Base-by-base conservation (phyloP, 148 eudicot genomes). In the Amaranthus hypochondriacus region DNA sequence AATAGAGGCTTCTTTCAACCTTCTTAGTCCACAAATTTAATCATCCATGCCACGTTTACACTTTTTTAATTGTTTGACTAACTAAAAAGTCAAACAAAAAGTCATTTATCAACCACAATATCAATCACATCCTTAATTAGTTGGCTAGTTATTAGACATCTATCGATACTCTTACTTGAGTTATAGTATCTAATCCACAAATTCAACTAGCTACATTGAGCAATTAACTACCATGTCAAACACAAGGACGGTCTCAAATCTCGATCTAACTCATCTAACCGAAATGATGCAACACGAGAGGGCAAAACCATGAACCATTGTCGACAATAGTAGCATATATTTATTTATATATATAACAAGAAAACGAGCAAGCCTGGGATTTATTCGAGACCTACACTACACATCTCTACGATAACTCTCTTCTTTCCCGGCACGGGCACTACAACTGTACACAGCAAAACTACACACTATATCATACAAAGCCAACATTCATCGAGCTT, bases 401-500 rank as follows among this genome's bases (percentile, higher is more conserved):
- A 80, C 73, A 77, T 73, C 79, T 69, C 66, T 78, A 74, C 14
- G 59, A 70, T 10, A 47, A 69, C 79, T 60, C 79, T 72, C 81
- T 61, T 73, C 68, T 10, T 64, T 48, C 71, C 53, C 58, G 71
- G 62, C 9, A 51, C 7, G 83, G 68, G 68, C 76, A 70, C 77
- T 61, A 75, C 79, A 72, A 58, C 75, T 76, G 76, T 85, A 84
- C 87, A 89, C 86, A 86, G 81, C 75, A 82, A 74, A 83, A 78
- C 81, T 73, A 81, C 81, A 76, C 13, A 77, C 71, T 21, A 68
- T 67, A 72, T 85, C 52, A 76, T 75, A 82, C 85, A 80, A 80
- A 66, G 79, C 73, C 76, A 78, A 60, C 60, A 9, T 18, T 48
- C 42, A 69, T 50, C 72, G 11, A 70, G 70, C 72, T 58, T 59